Conservation (phyloP, 345 rosid genomes). For the Raphanus raphanistrum region DNA sequence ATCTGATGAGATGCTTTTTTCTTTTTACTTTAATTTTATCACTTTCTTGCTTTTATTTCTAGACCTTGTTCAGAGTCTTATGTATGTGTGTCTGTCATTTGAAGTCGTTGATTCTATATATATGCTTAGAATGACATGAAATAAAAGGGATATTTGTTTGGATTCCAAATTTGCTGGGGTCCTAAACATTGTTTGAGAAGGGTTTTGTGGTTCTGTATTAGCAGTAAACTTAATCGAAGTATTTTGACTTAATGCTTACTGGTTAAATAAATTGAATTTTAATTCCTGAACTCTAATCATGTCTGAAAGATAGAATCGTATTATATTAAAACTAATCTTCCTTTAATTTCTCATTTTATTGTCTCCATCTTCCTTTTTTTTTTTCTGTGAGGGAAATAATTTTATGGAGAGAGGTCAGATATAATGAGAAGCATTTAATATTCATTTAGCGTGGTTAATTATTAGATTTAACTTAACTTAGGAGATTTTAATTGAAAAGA, state of each 20-base stretch:
- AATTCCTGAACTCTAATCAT: neutral
- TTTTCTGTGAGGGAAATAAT: constrained; percentile 24
- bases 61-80: constrained; percentile 26
- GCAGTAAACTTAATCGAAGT: neutral
- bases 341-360: neutral
- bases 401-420: constrained; percentile 34
- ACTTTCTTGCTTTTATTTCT: constrained; percentile 10
- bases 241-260: too few species aligned
- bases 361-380: neutral
- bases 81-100: constrained; percentile 20
- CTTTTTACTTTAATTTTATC: too few species aligned
- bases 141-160: constrained; percentile 21
- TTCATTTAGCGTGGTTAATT: constrained; percentile 30
- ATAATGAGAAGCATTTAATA: constrained; percentile 25
- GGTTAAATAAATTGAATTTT: too few species aligned
- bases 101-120: constrained; percentile 17
- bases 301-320: neutral
- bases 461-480: constrained; percentile 31
- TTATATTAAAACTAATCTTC: neutral
- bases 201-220: neutral
- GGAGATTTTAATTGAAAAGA: constrained; percentile 19
- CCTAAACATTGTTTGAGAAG: neutral
- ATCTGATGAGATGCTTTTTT: neutral
- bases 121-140: constrained; percentile 20
- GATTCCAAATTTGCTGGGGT: neutral